Evolutionary conservation across 257 asterid genomes (phyloP), one percentile per base, ranked within the genome.

Genomic region (Striga asiatica): DNA sequence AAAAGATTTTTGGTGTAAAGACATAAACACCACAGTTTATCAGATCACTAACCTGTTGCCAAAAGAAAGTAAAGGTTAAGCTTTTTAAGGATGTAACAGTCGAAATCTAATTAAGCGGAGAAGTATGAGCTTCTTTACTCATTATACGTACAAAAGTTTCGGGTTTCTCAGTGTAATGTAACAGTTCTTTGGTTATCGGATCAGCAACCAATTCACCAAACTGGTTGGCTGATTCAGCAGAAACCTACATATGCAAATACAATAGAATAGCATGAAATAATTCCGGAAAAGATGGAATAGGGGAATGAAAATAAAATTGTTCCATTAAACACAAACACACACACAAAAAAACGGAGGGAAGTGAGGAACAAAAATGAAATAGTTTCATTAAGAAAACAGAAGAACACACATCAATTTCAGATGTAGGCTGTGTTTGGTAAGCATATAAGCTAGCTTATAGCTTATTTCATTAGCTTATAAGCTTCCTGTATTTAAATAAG

Each of bases 181-280:
- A 68, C 53, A 85, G 81, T 67, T 85, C 89, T 23, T 80, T 83
- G 66, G 88, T 80, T 42, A 51, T 60, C 14, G 89, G 93, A 76
- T 85, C 95, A 6, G 95, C 93, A 13, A 82, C 93, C 75, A 85
- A 76, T 71, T 85, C 95, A 35, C 95, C 93, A 42, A 82, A 85
- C 84, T 82, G 85, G 80, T 71, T 76, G 71, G 95, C 95, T 28
- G 89, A 78, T 68, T 85, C 95, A 39, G 95, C 81, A 8, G 95
- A 83, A 58, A 85, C 95, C 95, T 85, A 65, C 59, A 56, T 20
- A 51, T 19, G 19, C 25, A 24, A 61, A 9, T 24, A 16, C 43
- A 20, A 65, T 51, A 10, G 21, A 1, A 27, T 46, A 19, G 52
- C 51, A 45, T 22, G 23, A n/a, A 21, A 14, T 60, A 17, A 62